phyloP scores from a whole-genome alignment of 208 protist species.

The Trypanosoma conorhini region DNA sequence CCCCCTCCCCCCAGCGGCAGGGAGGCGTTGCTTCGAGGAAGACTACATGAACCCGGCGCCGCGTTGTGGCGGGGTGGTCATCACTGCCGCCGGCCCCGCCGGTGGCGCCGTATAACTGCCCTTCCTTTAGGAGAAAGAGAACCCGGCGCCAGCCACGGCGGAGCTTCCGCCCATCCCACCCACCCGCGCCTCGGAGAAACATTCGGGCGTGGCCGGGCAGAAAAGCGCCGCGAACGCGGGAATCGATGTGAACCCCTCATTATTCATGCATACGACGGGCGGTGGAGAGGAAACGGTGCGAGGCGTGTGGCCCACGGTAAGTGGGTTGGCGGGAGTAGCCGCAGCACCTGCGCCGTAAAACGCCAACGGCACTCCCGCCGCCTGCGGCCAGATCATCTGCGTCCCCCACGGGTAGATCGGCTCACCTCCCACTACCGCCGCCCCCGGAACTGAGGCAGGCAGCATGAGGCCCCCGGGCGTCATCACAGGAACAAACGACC shows the following conservation, averaged over 20 bases:
- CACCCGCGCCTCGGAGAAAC: background rate
- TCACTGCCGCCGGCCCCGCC: background rate
- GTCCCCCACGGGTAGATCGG: background rate
- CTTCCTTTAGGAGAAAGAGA: background rate
- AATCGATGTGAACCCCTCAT: background rate
- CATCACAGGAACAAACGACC: background rate
- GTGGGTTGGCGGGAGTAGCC: background rate
- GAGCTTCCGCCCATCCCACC: background rate
- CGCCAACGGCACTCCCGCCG: background rate
- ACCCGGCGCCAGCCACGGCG: background rate
- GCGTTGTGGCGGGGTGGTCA: background rate
- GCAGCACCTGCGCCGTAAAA: background rate
- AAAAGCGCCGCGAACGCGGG: background rate
- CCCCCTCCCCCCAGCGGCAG: background rate
- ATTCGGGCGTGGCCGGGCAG: background rate
- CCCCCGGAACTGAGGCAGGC: background rate
- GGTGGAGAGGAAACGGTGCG: background rate
- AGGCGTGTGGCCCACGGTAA: background rate
- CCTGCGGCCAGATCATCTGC: background rate
- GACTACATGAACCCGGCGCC: background rate
- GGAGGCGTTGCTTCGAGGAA: background rate
- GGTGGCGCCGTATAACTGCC: background rate
- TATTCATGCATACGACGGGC: background rate
- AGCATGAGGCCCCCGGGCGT: background rate
- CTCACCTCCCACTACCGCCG: background rate